phyloP scores from a whole-genome alignment of 1,284 basidiomycete species.

The Cryptococcus sp. region DNA sequence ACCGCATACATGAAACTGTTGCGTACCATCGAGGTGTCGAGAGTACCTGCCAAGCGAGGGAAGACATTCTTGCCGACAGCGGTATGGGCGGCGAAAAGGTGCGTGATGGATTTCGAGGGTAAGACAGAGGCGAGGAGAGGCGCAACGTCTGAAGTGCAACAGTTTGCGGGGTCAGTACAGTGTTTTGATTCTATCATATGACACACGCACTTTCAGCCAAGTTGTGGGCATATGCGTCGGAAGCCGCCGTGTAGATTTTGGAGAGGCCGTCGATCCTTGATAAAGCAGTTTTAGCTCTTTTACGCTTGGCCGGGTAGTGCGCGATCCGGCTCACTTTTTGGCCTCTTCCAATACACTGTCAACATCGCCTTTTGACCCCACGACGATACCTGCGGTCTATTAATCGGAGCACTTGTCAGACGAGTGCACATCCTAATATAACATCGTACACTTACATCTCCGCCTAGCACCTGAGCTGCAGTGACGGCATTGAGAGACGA shows the following conservation, averaged over 20 bases:
- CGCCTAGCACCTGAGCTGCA: constrained; percentile 76
- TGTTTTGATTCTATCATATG: background rate
- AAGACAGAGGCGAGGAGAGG: constrained; percentile 59
- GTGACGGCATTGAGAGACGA: constrained; percentile 86
- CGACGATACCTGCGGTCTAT: constrained; percentile 80
- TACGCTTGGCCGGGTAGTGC: too few relatives aligned
- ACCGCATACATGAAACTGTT: background rate
- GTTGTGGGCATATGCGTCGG: constrained; percentile 52
- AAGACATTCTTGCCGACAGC: constrained; percentile 72
- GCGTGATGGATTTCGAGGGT: constrained; percentile 64
- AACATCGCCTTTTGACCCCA: constrained; percentile 74
- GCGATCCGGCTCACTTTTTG: constrained; percentile 64
- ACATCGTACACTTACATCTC: constrained; percentile 53
- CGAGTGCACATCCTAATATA: background rate
- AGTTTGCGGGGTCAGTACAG: background rate
- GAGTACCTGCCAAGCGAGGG: constrained; percentile 84
- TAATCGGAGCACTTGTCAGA: background rate
- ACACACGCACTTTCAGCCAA: constrained; percentile 54
- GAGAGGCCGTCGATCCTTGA: constrained; percentile 53
- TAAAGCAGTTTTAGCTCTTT: background rate
- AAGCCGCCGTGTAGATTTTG: constrained; percentile 55
- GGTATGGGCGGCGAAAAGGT: constrained; percentile 81
- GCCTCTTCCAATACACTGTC: constrained; percentile 70
- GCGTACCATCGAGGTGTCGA: constrained; percentile 68
- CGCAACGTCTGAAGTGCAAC: constrained; percentile 52